Conservation (phyloP, 1,139 yeast genomes). For the Magnusiomyces ingens region DNA sequence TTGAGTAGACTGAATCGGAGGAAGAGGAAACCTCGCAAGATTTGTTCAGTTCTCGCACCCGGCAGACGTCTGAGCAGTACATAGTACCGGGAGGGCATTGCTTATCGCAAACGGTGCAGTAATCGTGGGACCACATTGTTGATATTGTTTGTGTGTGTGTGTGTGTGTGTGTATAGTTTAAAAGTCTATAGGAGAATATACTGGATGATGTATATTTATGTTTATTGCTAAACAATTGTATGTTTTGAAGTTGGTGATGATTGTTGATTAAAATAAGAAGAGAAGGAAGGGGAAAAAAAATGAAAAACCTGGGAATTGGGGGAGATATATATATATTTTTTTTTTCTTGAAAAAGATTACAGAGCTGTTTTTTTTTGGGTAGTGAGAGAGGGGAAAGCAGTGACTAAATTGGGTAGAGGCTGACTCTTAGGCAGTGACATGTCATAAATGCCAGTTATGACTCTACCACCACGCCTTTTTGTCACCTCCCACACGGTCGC, state of each 20-base stretch:
- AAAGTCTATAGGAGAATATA: neutral
- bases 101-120: constrained; percentile 40
- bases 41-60: constrained; percentile 16
- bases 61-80: constrained; percentile 36
- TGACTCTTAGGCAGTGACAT: too few relatives aligned
- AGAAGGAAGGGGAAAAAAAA: neutral
- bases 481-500: too few relatives aligned
- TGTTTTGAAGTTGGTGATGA: neutral
- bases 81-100: constrained; percentile 22
- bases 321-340: neutral
- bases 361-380: too few relatives aligned
- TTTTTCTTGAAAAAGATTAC: neutral
- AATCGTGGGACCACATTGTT: constrained; percentile 37
- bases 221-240: neutral
- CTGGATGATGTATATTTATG: neutral
- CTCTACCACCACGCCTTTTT: too few relatives aligned
- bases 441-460: too few relatives aligned
- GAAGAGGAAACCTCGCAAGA: constrained; percentile 10
- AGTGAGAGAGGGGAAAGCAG: too few relatives aligned
- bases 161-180: constrained; percentile 5
- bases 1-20: constrained; percentile 16
- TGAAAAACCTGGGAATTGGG: neutral
- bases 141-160: constrained; percentile 1
- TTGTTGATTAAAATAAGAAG: neutral
- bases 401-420: too few relatives aligned